Base-by-base conservation (phyloP, 306 rosid genomes). In the Comarum palustre region DNA sequence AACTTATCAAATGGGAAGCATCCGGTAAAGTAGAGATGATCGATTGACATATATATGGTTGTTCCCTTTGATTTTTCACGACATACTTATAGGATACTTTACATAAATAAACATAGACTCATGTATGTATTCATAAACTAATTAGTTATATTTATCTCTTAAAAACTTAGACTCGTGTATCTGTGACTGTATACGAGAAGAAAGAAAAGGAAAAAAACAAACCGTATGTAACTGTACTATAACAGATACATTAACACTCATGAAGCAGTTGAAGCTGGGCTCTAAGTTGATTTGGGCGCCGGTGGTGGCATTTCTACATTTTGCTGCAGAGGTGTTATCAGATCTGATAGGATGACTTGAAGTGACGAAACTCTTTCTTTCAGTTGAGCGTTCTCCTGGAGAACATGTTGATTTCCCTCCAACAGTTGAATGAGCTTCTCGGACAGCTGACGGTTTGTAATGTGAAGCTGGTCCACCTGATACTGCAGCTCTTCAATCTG, bases 381-480 rank as follows among this genome's bases (percentile, higher is more conserved):
- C 38, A 85, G 84, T 55, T 82, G 82, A 67, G 82, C 74, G 77
- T 85, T 82, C 42, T 85, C 86, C 22, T 74, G 84, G 61, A 85
- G 75, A 14, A 75, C 77, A 61, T 74, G 82, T n/a, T 82, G 89
- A 48, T 85, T 85, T 62, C 79, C 79, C 25, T 85, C 86, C 6
- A 85, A 10, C 10, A 82, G 45, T 36, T 80, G 78, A 34, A 82
- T 79, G 24, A 82, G 66, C 73, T 82, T 85, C 59, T 82, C 79
- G 4, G 84, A 82, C 20, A 85, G 77, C 25, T 77, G 81, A 3
- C 81, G 81, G 32, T 85, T 85, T 8, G 81, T 72, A 11, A n/a
- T 52, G 29, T 77, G 84, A 13, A 82, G 76, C 62, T 73, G 83
- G 17, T 75, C 57, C 4, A 82, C 84, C 50, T 82, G 86, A 67